Evolutionary conservation across 2,329 filamentous ascomycete species (phyloP).

Genomic region (Ceratocystis eucalypticola): DNA sequence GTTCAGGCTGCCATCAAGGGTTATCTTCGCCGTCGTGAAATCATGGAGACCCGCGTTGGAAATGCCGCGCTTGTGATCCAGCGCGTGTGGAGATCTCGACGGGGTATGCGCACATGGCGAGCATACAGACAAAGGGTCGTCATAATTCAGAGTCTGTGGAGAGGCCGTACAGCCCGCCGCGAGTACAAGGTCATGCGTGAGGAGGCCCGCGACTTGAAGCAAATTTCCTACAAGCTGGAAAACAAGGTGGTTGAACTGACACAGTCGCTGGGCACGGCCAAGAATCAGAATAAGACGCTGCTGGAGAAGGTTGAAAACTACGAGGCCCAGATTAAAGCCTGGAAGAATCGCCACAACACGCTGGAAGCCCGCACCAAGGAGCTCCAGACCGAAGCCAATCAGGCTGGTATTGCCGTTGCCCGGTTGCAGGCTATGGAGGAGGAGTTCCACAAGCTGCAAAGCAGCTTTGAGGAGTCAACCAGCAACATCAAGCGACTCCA

Average conservation of each 20-base stretch:
- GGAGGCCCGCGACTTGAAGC: conserved; percentile 94
- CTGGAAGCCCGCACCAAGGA: conserved; percentile 86
- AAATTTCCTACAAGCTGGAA: conserved; percentile 98
- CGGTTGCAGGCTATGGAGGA: conserved; percentile 83
- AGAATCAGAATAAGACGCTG: conserved; percentile 84
- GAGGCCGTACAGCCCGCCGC: conserved; percentile 65
- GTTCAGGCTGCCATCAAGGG: conserved; percentile 88
- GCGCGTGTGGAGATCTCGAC: conserved; percentile 71
- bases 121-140: conserved; percentile 80
- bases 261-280: conserved; percentile 81
- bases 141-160: conserved; percentile 84
- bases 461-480: conserved; percentile 78
- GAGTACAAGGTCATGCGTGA: conserved; percentile 85
- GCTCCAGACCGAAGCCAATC: conserved; percentile 89
- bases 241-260: conserved; percentile 99
- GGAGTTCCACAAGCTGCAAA: conserved; percentile 85
- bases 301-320: conserved; percentile 86
- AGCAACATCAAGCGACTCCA: conserved; percentile 86
- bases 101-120: conserved; percentile 67
- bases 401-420: conserved; percentile 88
- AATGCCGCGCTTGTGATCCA: conserved; percentile 88
- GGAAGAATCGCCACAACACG: conserved; percentile 82
- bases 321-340: conserved; percentile 88
- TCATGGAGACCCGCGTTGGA: conserved; percentile 84
- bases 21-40: conserved; percentile 76